Evolutionary conservation across 2,329 filamentous ascomycete genomes (phyloP).

Genomic region (Metarhizium humberi): DNA sequence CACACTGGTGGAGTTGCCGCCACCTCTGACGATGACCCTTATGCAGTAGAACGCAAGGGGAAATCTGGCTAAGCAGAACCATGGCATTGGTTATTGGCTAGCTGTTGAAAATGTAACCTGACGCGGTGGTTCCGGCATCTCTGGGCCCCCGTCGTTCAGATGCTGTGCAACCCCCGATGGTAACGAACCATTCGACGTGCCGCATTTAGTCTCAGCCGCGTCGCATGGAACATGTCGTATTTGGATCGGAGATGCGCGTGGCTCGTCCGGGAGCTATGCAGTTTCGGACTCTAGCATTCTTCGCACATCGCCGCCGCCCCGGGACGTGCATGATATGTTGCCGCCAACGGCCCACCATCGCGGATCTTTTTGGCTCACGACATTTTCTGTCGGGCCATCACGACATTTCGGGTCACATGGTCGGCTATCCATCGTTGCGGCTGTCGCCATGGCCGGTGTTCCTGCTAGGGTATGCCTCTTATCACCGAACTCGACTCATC

Average conservation of each 20-base stretch:
- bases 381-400: neutral
- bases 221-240: neutral
- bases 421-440: too few relatives aligned
- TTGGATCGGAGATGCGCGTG: too few relatives aligned
- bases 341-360: neutral
- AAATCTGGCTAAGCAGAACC: neutral
- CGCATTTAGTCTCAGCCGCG: neutral
- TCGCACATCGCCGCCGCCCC: neutral
- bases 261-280: too few relatives aligned
- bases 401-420: too few relatives aligned
- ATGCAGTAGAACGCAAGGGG: neutral
- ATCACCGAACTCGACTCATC: too few relatives aligned
- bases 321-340: neutral
- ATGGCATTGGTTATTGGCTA: neutral
- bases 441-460: too few relatives aligned
- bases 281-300: neutral
- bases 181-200: neutral
- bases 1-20: too few relatives aligned
- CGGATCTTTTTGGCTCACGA: neutral
- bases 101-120: neutral
- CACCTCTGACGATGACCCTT: too few relatives aligned
- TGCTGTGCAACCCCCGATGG: neutral
- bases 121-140: neutral
- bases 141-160: neutral
- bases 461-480: too few relatives aligned